Evolutionary conservation across 306 rosid genomes (phyloP).

Genomic region (Trifolium pratense): DNA sequence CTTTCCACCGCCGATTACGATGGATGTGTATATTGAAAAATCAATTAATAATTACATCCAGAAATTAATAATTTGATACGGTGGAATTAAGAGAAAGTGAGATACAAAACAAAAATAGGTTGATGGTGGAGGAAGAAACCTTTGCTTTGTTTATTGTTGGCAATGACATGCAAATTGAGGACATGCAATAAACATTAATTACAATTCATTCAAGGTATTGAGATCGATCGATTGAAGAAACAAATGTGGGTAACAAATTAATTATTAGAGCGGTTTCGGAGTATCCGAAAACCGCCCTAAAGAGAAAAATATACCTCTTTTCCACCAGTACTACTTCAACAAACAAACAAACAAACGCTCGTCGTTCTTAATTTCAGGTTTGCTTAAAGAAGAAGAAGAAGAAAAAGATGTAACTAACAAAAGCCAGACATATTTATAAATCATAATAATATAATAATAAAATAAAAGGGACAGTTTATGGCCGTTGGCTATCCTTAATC

Average conservation of each 20-base stretch:
- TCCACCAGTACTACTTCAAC: not conserved
- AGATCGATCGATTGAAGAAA: not conserved
- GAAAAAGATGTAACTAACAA: not conserved
- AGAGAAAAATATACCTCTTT: not conserved
- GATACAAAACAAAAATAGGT: no score
- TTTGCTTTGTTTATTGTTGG: not conserved
- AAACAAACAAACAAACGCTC: slow-evolving; percentile 13
- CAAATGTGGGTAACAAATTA: not conserved
- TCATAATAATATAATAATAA: not conserved
- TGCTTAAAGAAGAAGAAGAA: not conserved
- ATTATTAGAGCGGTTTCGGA: slow-evolving; percentile 55
- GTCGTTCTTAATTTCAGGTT: not conserved
- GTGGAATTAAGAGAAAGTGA: not conserved
- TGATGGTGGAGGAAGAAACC: not conserved
- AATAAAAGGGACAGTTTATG: not conserved
- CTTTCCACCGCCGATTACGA: not conserved
- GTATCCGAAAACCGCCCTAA: slow-evolving; percentile 59
- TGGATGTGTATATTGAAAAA: no score
- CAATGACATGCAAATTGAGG: not conserved
- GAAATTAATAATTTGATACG: no score
- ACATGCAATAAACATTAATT: not conserved
- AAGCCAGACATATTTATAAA: not conserved
- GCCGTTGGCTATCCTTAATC: slow-evolving; percentile 31
- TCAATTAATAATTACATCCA: no score
- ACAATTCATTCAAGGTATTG: not conserved